Evolutionary conservation across 768 basidiomycete genomes (phyloP).

Genomic region (Boletus patriciae): DNA sequence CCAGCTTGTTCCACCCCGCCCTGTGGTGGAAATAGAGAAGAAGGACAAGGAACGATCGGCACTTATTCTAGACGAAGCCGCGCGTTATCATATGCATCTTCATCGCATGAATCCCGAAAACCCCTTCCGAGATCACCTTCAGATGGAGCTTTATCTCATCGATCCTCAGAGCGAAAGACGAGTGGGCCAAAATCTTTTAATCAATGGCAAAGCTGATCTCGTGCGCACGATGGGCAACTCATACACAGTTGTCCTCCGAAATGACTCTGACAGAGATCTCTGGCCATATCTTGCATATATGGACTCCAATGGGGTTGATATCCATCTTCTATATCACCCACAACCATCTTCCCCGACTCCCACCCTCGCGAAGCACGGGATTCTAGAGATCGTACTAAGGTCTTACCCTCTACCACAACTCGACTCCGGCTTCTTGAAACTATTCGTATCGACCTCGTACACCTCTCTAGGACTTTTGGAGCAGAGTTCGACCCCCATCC

Average conservation of each 20-base stretch:
- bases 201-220: conserved; percentile 49
- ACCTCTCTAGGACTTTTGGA: conserved; percentile 51
- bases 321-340: conserved; percentile 57
- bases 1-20: conserved; percentile 38
- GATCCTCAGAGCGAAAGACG: conserved; percentile 46
- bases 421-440: conserved; percentile 54
- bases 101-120: conserved; percentile 48
- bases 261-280: conserved; percentile 50
- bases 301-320: conserved; percentile 55
- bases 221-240: conserved; percentile 42
- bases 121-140: conserved; percentile 48
- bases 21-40: conserved; percentile 40
- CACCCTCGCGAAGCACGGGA: conserved; percentile 44
- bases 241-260: conserved; percentile 51
- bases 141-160: conserved; percentile 53
- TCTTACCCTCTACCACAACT: conserved; percentile 46
- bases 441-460: conserved; percentile 55
- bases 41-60: conserved; percentile 34
- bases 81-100: conserved; percentile 60
- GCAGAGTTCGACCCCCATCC: conserved; percentile 36
- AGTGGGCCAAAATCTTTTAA: conserved; percentile 47
- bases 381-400: conserved; percentile 38
- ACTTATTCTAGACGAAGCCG: conserved; percentile 55
- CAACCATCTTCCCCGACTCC: conserved; percentile 37
- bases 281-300: conserved; percentile 66